Evolutionary conservation across 73 alveolate genomes (phyloP), one percentile per base, ranked within the genome.

Genomic region (Paraurostyla sp.): DNA sequence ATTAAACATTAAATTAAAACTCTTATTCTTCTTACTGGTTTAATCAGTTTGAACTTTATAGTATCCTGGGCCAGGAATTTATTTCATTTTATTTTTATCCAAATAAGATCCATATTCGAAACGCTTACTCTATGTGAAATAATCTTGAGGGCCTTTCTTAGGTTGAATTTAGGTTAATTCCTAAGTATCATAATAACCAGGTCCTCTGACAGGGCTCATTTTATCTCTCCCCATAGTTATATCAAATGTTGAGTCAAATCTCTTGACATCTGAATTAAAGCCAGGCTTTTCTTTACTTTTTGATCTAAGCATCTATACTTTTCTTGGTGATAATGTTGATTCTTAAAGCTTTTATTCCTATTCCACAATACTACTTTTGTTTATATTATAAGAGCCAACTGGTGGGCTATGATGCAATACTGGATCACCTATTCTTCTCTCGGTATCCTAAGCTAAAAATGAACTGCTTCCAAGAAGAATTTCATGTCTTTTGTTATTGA

Each of bases 11-110:
- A 73, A 49, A 27, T 73, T 73, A 46, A 73, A 73, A 32, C 86
- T 73, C 32, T 46, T 73, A 73, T 73, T 73, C 20, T 25, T 27
- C 29, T 49, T 49, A n/a, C 29, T 11, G 41, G 22, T 6, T 15
- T 2, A 25, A 9, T 48, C 25, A 73, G 16, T 30, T 36, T 36
- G 22, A 1, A 20, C 82, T 65, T 11, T n/a, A 48, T 73, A 73
- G 3, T 73, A 42, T 3, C 86, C 86, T 23, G 86, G 86, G 9
- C 86, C 86, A 20, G 86, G 86, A 62, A 22, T 33, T 23, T 38
- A 0, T 1, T 18, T 6, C 29, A 45, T 73, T 45, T 43, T 3
- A 4, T 32, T 25, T 49, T 22, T 48, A 73, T 73, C 86, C 13
- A 73, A 4, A 73, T 73, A 73, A 4, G 86, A 73, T 23, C 71